phyloP scores from a whole-genome alignment of 2,329 filamentous ascomycete species.

The Dactylellina sp. region DNA sequence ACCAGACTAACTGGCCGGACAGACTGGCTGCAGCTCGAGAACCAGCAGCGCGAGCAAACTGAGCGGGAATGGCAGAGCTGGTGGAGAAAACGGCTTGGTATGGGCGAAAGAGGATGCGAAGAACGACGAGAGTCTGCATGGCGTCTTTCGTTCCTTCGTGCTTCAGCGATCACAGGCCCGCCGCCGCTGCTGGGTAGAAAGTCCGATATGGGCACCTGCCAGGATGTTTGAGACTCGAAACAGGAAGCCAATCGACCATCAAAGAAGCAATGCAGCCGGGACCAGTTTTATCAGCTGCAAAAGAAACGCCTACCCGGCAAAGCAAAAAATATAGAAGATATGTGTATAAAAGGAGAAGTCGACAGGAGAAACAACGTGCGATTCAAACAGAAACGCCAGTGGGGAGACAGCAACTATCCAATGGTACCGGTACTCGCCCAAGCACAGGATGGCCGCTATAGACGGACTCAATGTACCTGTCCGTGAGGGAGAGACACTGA shows the following conservation, averaged over 20 bases:
- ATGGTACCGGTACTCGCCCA: slow-evolving; percentile 29
- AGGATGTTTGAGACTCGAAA: slow-evolving; percentile 30
- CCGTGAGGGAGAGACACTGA: background rate
- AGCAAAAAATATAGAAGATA: slow-evolving; percentile 23
- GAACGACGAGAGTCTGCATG: slow-evolving; percentile 19
- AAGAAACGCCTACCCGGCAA: slow-evolving; percentile 19
- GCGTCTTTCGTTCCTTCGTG: too few relatives aligned
- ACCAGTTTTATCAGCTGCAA: slow-evolving; percentile 21
- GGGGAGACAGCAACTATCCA: slow-evolving; percentile 22
- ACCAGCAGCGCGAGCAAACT: too few relatives aligned
- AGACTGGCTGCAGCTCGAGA: background rate
- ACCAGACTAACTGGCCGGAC: background rate
- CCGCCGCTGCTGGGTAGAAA: slow-evolving; percentile 6
- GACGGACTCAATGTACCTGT: background rate
- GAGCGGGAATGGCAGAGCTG: slow-evolving; percentile 20
- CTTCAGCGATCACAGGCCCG: background rate
- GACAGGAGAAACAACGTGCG: slow-evolving; percentile 50
- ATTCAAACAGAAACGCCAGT: slow-evolving; percentile 17
- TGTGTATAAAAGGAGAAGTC: slow-evolving; percentile 57
- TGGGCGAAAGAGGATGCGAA: background rate
- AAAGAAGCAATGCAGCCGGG: slow-evolving; percentile 43
- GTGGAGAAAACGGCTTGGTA: slow-evolving; percentile 9
- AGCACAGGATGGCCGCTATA: background rate
- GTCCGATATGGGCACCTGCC: slow-evolving; percentile 13
- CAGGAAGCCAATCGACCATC: slow-evolving; percentile 41